Evolutionary conservation across 768 basidiomycete species (phyloP), one percentile per base, ranked within the genome.

Genomic region (Dictyophora rubrovolvata): DNA sequence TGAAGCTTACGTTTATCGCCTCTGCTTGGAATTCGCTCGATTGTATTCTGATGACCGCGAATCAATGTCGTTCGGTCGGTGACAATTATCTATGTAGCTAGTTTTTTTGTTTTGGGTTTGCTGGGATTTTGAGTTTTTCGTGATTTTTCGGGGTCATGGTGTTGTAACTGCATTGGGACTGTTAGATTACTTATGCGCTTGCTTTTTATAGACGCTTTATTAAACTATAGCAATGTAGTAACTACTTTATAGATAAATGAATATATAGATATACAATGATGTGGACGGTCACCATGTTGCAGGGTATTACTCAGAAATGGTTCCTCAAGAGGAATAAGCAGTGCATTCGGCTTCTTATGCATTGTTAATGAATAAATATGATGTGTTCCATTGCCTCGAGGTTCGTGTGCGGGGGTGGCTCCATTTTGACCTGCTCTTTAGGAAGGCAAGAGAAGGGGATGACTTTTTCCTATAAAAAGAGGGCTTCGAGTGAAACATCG

Each of bases 21-120:
- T 95, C 20, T 88, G 87, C 64, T 71, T 96, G 49, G 93, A 96
- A 69, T 97, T 91, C 76, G 93, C 87, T 34, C 74, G 93, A 18
- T 74, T 97, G 23, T 85, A 80, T 74, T 80, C 86, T 11, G 92
- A 96, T 66, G 89, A 95, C 71, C 79, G 93, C 48, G 87, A 87
- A 46, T 73, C 81, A 23, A 88, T 86, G 88, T 65, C 62, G 54
- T 77, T 51, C 18, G 9, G 6, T n/a, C 42, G 14, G n/a, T 42
- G 42, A 42, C 42, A 42, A 7, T 28, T 7, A 28, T 28, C 2
- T 28, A 28, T 28, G 28, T 28, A 28, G 28, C 28, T 7, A 28
- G 7, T 7, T 3, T 28, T 28, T 28, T 28, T n/a, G n/a, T 28
- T 28, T 7, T 2, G 28, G 28, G 2, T 28, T 28, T 28, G 28